Base-by-base conservation (phyloP, 1,139 yeast species). In the Magnusiomyces sp. region DNA sequence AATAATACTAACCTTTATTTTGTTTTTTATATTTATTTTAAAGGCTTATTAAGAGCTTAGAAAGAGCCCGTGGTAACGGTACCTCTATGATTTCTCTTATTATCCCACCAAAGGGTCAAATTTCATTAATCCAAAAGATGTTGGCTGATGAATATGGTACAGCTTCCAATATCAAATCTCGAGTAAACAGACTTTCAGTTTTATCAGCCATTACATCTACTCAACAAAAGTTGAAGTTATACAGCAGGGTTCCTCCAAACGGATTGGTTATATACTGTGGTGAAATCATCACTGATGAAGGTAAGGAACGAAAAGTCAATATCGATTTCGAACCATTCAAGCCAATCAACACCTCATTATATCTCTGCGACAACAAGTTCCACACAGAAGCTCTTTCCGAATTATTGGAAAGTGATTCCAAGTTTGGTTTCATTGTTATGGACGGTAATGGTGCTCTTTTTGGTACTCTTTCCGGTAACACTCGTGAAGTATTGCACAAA, bases 101-200 rank as follows among this genome's bases (percentile, higher is more conserved):
- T 62, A 87, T 92, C 57, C 75, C 98, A 44, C 98, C 98, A 60
- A 84, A 80, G 66, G 94, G 95, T 52, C 98, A 92, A 71, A 84
- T 92, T 62, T 77, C 97, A 14, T 78, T 88, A 62, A 79, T 78
- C 55, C 90, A 84, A 65, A 90, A 87, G 72, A 84, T 87, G 92
- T 77, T 92, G 71, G 87, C 97, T 6, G 98, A 92, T 73, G 98
- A 92, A 74, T 90, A 89, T 70, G 98, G 98, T 69, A 92, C 98
- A 17, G 98, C 98, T 3, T 88, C 97, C 45, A 92, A 92, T 68
- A 92, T 92, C 69, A 92, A 92, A 70, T 90, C 97, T 37, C 85
- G 98, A 68, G 98, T 92, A 51, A 92, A 92, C 74, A 79, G 98
- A 71, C 75, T 88, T 62, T 88, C 97, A 38, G 98, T 92, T 48